Base-by-base conservation (phyloP, 129 eudicot species). In the Flaveria linearis region DNA sequence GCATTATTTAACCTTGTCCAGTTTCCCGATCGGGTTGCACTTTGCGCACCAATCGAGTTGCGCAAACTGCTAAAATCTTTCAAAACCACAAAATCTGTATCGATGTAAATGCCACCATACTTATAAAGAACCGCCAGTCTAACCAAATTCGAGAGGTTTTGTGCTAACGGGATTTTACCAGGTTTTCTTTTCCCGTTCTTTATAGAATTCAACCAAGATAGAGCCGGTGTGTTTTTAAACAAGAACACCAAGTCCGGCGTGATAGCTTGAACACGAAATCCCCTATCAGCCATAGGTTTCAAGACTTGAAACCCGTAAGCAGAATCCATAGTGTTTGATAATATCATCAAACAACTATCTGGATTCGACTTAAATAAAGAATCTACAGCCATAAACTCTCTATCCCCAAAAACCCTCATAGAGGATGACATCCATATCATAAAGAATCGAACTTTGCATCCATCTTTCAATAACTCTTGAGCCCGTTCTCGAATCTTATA, bases 1-100 rank as follows among this genome's bases (percentile, higher is more conserved):
- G 97, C 97, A 68, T 89, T 92, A 18, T 92, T 92, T 81, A 89
- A 56, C 53, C 89, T 87, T 23, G 84, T 87, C 97, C 96, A 89
- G 0, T 80, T 79, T 13, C 89, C 92, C 8, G 50, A 17, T 7
- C 3, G 10, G n/a, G 65, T 68, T 17, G 49, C 68, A 57, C 87
- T 84, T 70, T 92, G 97, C 17, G 89, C 90, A 43, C 97, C 95
- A 47, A 60, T 60, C 9, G 41, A 4, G 67, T 60, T 60, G 67
- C n/a, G 41, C 41, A 60, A 60, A 26, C 17, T 12, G 41, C 67
- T 60, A 60, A 60, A 60, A 60, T 60, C 67, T 25, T 60, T 60
- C 67, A 60, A 26, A 23, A 60, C 6, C 17, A 60, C 15, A 16
- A 60, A 60, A 60, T 60, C 67, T 6, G 67, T 60, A 60, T 60